Percentiles rank a stretch among this genome's conserved stretches.
Evolutionary conservation across 768 basidiomycete species (phyloP).

Genomic region (Leccinum longicurvipes): DNA sequence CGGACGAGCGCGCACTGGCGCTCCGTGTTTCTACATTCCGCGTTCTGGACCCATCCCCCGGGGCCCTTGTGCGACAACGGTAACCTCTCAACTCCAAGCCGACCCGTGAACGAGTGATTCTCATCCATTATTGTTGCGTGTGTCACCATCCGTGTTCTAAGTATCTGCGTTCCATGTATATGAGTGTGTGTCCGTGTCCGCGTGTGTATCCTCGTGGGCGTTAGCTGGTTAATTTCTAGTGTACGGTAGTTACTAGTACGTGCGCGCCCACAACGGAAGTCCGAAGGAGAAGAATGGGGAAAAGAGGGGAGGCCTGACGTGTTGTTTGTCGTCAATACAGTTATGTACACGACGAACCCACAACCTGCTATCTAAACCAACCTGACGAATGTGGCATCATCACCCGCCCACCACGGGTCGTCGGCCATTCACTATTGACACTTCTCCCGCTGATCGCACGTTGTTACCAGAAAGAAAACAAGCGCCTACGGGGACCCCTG

Average conservation of each 20-base stretch:
- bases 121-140: not conserved
- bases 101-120: not conserved
- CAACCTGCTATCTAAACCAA: not conserved
- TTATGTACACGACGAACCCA: no score
- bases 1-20: not conserved
- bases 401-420: not conserved
- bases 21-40: not conserved
- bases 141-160: not conserved
- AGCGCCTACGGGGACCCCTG: no score
- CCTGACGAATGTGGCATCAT: not conserved
- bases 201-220: not conserved
- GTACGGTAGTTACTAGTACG: no score
- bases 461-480: not conserved
- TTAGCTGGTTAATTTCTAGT: no score
- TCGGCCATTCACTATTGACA: not conserved
- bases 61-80: not conserved
- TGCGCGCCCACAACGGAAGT: not conserved
- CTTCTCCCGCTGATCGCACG: slow-evolving; percentile 4
- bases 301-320: no score
- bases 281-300: not conserved
- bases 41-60: not conserved
- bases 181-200: not conserved
- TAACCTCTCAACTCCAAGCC: not conserved
- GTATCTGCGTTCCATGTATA: not conserved
- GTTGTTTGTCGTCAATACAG: no score